phyloP scores from a whole-genome alignment of 2,329 filamentous ascomycete species.

The Beauveria australis region DNA sequence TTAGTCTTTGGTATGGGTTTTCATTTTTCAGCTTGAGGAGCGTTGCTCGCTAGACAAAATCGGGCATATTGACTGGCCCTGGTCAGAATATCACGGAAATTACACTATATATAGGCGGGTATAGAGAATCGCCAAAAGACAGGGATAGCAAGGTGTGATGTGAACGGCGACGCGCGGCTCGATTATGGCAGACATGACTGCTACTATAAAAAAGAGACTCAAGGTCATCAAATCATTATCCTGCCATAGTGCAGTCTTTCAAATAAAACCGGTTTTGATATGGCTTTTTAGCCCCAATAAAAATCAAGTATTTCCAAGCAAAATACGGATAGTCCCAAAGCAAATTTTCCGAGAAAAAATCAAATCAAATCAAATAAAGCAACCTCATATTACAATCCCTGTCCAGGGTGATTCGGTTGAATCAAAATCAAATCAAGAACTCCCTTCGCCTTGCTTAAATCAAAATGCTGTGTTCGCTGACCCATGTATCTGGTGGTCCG shows the following conservation, averaged over 20 bases:
- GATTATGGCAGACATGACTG: constrained; percentile 8
- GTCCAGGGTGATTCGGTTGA: constrained; percentile 1
- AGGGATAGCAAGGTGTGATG: background rate
- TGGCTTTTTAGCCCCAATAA: constrained; percentile 2
- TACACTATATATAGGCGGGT: background rate
- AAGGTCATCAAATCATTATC: constrained; percentile 4
- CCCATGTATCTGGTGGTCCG: constrained; percentile 24
- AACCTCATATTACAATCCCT: constrained; percentile 5
- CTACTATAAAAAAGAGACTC: constrained; percentile 3
- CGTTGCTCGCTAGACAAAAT: background rate
- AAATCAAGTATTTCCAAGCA: background rate
- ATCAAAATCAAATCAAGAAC: constrained; percentile 8
- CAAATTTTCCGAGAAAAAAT: constrained; percentile 1
- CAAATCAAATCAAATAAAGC: background rate
- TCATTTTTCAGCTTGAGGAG: background rate
- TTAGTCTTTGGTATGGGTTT: background rate
- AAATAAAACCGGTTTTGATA: constrained; percentile 7
- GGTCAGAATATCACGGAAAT: background rate
- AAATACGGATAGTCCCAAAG: background rate
- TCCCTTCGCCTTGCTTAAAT: constrained; percentile 11
- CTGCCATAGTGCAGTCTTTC: background rate
- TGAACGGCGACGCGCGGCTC: background rate
- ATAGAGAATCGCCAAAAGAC: background rate
- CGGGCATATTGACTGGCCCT: background rate
- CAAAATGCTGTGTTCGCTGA: constrained; percentile 10